Evolutionary conservation across 2,329 filamentous ascomycete species (phyloP).

Genomic region (Annulohypoxylon truncatum): DNA sequence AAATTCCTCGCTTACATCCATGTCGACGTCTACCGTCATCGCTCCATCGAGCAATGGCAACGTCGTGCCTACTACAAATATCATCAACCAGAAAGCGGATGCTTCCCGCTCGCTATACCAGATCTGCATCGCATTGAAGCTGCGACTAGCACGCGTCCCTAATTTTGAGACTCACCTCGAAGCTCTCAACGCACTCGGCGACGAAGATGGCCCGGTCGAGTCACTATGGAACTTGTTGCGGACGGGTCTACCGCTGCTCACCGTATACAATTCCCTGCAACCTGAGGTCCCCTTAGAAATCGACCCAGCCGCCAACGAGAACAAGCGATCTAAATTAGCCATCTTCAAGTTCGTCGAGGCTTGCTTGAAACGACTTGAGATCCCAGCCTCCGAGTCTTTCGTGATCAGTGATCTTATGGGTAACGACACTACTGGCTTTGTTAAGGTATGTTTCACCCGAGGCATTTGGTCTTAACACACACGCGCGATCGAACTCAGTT

Average conservation of each 20-base stretch:
- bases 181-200: constrained; percentile 73
- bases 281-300: constrained; percentile 76
- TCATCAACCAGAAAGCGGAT: constrained; percentile 97
- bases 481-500: constrained; percentile 8
- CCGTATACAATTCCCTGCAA: constrained; percentile 87
- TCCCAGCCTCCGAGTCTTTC: constrained; percentile 86
- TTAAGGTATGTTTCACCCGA: constrained; percentile 73
- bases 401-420: constrained; percentile 92
- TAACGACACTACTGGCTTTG: constrained; percentile 95
- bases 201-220: constrained; percentile 82
- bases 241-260: constrained; percentile 83
- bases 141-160: constrained; percentile 84
- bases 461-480: neutral
- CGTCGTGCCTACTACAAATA: constrained; percentile 85
- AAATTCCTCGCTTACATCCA: constrained; percentile 63
- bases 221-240: constrained; percentile 90
- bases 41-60: constrained; percentile 63
- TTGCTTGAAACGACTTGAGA: constrained; percentile 83
- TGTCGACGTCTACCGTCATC: constrained; percentile 58
- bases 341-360: constrained; percentile 94
- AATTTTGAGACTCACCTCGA: constrained; percentile 81
- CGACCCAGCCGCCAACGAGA: constrained; percentile 71
- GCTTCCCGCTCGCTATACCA: constrained; percentile 93
- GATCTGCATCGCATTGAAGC: constrained; percentile 87
- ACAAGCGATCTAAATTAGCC: constrained; percentile 85